Evolutionary conservation across 768 basidiomycete genomes (phyloP), one percentile per base, ranked within the genome.

Genomic region (Podaxis rugospora): DNA sequence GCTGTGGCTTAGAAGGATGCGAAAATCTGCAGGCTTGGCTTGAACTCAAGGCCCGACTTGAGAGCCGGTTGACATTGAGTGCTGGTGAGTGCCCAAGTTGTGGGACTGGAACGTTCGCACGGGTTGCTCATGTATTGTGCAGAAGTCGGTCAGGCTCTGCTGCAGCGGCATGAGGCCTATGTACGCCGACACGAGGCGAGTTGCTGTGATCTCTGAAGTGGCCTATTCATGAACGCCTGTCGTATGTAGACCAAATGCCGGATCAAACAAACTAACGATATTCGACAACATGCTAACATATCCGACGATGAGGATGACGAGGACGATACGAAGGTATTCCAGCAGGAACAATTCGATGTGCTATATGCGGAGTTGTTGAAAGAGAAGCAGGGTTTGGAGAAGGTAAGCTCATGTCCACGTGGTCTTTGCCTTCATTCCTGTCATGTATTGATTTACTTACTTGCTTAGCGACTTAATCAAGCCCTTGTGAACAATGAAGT

Each of bases 81-180:
- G 94, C 92, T 68, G 93, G 94, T 95, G 68, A 67, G 89, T 79
- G 36, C 28, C 4, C 40, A n/a, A 27, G 53, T 59, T 36, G 42
- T 18, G 23, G 9, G 39, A 37, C 50, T 51, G 40, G n/a, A 1
- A n/a, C 47, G 46, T 10, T 11, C 61, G 44, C 46, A 63, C 46
- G 35, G 50, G 21, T 40, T 49, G 32, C 49, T 37, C 39, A 52
- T 52, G 49, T 13, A 32, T 5, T 37, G 16, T 18, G 1, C 65
- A 93, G 93, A 95, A 80, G 88, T 96, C 28, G 94, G 94, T 11
- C 92, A 94, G 72, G 94, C 95, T 3, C 74, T 97, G 51, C 72
- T 97, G 51, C 86, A 90, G 68, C 79, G 88, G 62, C 93, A 95
- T 69, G 94, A 95, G 74, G 90, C 89, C 2, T 92, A 92, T 72